A percentile compares a stretch with the other conserved stretches of the same genome.
Conservation (phyloP, 768 basidiomycete genomes). For the Kwoniella europaea region DNA sequence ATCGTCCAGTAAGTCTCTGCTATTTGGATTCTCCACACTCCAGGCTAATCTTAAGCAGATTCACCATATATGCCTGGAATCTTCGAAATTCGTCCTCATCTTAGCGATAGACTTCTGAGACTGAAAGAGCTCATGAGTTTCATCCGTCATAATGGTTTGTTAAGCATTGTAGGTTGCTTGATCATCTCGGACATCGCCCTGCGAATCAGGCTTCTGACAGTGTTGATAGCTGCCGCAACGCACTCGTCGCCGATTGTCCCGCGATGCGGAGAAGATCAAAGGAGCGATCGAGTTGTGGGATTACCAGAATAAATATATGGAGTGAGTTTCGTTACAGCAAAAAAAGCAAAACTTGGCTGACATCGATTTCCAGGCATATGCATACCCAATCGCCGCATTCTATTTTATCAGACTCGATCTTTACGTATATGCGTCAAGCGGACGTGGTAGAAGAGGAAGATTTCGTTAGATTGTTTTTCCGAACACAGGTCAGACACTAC, state of each 20-base stretch:
- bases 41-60: constrained; percentile 56
- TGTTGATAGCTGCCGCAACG: constrained; percentile 73
- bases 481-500: constrained; percentile 60
- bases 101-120: constrained; percentile 74
- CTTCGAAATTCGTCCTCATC: constrained; percentile 78
- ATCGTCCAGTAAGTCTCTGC: constrained; percentile 67
- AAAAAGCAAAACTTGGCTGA: constrained; percentile 48
- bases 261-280: constrained; percentile 84
- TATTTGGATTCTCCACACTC: not conserved
- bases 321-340: constrained; percentile 37
- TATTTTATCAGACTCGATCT: constrained; percentile 70
- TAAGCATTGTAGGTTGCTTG: constrained; percentile 67
- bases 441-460: constrained; percentile 72
- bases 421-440: constrained; percentile 69
- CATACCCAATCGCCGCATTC: constrained; percentile 59
- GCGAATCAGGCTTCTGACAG: constrained; percentile 6
- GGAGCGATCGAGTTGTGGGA: constrained; percentile 80
- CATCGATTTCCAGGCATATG: constrained; percentile 32
- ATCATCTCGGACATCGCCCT: not conserved
- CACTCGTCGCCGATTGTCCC: constrained; percentile 73
- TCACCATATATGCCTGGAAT: constrained; percentile 73
- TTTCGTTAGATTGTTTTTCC: constrained; percentile 81
- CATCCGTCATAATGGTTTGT: constrained; percentile 81
- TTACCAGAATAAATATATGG: constrained; percentile 55
- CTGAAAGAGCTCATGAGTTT: constrained; percentile 85